Percentiles rank a stretch among this genome's conserved stretches.
These are phyloP conservation scores for Dalbergia oliveri DNA, from an alignment of 306 rosid species.

Conservation along the genomic window DNA sequence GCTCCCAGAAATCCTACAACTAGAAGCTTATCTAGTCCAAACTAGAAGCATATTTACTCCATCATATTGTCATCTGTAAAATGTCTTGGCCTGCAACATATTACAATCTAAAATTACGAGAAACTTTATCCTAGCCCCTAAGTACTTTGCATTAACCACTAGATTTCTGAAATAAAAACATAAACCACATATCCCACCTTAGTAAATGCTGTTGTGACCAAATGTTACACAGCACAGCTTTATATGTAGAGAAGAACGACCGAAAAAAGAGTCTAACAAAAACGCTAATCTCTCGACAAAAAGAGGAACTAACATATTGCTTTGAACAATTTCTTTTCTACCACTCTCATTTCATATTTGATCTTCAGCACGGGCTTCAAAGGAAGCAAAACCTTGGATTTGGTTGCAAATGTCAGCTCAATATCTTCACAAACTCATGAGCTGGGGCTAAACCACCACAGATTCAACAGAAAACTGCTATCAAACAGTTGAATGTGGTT, in stretches of 20 bases:
- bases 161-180: no score
- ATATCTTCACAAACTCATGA: neutral
- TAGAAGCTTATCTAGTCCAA: no score
- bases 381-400: conserved; percentile 38
- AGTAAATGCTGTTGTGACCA: neutral
- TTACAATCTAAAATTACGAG: no score
- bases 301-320: neutral
- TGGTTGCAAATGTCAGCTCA: neutral
- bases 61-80: no score
- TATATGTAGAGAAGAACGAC: neutral
- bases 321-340: neutral
- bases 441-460: no score
- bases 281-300: neutral
- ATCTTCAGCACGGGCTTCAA: neutral
- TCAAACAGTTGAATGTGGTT: neutral
- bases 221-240: neutral
- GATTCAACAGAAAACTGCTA: conserved; percentile 14
- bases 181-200: no score
- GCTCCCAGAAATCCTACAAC: no score
- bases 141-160: no score
- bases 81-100: no score
- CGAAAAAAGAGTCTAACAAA: neutral
- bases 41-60: no score
- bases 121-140: no score
- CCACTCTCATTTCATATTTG: neutral